These are phyloP conservation scores for Xylaria sp. DNA, from an alignment of 2,329 filamentous ascomycete genomes.

Conservation along the genomic window DNA sequence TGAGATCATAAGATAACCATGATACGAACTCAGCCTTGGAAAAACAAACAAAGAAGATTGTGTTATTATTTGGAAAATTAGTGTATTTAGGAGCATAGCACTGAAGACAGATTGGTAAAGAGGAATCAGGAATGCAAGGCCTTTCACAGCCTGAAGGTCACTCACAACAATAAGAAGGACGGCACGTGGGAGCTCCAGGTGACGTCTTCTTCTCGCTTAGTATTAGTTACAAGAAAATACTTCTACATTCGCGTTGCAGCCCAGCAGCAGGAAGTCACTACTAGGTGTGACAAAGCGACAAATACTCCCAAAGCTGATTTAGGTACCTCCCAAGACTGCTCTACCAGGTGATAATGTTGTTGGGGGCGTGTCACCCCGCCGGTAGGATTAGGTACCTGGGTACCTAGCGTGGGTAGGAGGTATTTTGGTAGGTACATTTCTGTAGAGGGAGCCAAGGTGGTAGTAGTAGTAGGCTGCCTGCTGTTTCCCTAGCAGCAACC, in stretches of 20 bases:
- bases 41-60: not conserved
- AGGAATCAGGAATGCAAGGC: constrained; percentile 1
- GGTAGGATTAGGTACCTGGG: not conserved
- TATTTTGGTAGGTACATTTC: too few species aligned
- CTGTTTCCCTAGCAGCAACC: constrained; percentile 5
- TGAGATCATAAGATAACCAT: not conserved
- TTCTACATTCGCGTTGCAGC: not conserved
- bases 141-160: not conserved
- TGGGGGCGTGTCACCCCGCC: constrained; percentile 5
- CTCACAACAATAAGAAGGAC: not conserved
- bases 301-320: not conserved
- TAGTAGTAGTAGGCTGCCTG: not conserved
- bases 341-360: not conserved
- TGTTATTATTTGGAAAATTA: not conserved
- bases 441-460: too few species aligned
- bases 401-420: too few species aligned
- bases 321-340: constrained; percentile 9
- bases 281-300: not conserved
- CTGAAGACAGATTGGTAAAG: not conserved
- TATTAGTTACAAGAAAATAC: constrained; percentile 6
- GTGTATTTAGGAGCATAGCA: not conserved
- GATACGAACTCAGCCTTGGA: not conserved
- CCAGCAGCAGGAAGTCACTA: not conserved
- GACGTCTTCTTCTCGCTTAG: not conserved
- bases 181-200: not conserved